Percentiles rank a stretch among this genome's conserved stretches.
These are phyloP conservation scores for Nasturtium officinale DNA, from an alignment of 345 rosid species.

Conservation along the genomic window DNA sequence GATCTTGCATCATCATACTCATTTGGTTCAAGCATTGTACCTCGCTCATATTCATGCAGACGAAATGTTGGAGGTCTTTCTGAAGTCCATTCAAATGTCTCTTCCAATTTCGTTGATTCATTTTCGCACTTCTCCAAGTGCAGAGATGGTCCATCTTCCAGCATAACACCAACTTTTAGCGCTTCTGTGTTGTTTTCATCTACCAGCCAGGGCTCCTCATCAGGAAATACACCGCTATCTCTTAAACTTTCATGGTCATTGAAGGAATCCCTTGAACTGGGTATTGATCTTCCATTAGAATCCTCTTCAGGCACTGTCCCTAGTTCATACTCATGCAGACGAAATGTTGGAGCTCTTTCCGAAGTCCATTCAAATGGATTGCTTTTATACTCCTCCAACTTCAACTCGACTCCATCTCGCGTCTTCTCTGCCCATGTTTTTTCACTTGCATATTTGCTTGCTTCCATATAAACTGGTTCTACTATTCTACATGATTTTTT, in stretches of 20 bases:
- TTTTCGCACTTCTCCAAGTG: not conserved
- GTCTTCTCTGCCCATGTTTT: conserved; percentile 31
- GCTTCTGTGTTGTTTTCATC: conserved; percentile 21
- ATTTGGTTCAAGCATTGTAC: conserved; percentile 5
- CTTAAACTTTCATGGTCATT: conserved; percentile 17
- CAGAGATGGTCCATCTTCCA: conserved; percentile 11
- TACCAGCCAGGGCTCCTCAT: conserved; percentile 24
- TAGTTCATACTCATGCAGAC: conserved; percentile 28
- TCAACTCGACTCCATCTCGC: conserved; percentile 30
- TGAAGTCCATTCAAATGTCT: conserved; percentile 19
- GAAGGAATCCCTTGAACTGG: conserved; percentile 7
- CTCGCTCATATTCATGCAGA: conserved; percentile 19
- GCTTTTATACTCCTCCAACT: conserved; percentile 26
- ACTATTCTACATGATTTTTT: not conserved
- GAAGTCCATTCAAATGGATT: conserved; percentile 35
- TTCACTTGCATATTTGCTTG: conserved; percentile 15
- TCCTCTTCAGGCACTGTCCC: conserved; percentile 19
- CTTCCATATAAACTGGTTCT: conserved; percentile 20
- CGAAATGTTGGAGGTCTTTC: conserved; percentile 28
- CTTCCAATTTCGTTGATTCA: not conserved
- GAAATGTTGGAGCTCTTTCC: conserved; percentile 29
- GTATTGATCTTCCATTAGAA: conserved; percentile 5
- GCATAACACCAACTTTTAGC: not conserved
- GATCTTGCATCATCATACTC: conserved; percentile 19
- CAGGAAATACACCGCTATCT: conserved; percentile 6